Base-by-base conservation (phyloP, 345 rosid species). In the Populus alba region DNA sequence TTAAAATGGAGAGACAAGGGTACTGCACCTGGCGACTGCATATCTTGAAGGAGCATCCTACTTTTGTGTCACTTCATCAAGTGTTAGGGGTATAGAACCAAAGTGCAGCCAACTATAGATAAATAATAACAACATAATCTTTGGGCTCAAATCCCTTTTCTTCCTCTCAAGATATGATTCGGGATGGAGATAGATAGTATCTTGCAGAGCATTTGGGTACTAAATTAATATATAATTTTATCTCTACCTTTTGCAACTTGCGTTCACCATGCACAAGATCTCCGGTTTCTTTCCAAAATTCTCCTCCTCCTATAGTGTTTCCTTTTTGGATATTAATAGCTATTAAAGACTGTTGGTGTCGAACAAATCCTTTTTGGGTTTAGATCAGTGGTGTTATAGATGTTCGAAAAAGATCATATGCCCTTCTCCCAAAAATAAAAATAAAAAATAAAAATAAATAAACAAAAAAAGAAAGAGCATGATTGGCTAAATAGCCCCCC, bases 141-240 rank as follows among this genome's bases (percentile, higher is more conserved):
- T 74, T 73, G 17, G 25, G 75, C 25, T 81, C 45, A 53, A 66
- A 71, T 74, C 63, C 70, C 69, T 63, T 37, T 75, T 72, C 27
- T 29, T 71, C 18, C 27, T 38, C 23, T 20, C 12, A 72, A 72
- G 86, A 84, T 81, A 75, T 84, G 78, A 84, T 84, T 84, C 89
- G 12, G 49, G 41, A 39, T 51, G 25, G 45, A 70, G 76, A 38
- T 38, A 68, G 59, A 68, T 68, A 22, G 55, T 57, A 8, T 35
- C 68, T 45, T 35, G 29, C 45, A 67, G 43, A 67, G 8, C 70
- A 67, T n/a, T 43, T 8, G 15, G 4, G 8, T 11, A 2, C 15
- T 41, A 67, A 20, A 23, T 16, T 3, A 27, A 5, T 3, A 59
- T n/a, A 59, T 59, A 59, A 4, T 53, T 18, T 57, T n/a, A 8